Evolutionary conservation across 2,329 filamentous ascomycete species (phyloP), one percentile per base, ranked within the genome.

Genomic region (Fusarium coicis): DNA sequence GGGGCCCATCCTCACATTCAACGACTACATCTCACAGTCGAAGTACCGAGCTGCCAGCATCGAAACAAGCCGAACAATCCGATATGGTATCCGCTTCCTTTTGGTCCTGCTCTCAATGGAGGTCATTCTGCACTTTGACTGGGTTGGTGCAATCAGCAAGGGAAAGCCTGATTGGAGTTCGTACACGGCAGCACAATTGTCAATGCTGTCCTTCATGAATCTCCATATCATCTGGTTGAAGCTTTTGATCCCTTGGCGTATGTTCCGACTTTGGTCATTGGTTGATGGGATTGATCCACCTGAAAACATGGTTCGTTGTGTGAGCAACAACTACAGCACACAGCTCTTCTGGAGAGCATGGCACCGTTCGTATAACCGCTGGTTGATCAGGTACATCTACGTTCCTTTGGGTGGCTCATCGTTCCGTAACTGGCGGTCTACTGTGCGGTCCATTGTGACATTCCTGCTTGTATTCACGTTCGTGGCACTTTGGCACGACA

Each of bases 181-280:
- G 30, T 98, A 98, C 84, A 93, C 94, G 0, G 92, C 96, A 0
- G 92, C 93, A 49, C 94, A 99, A 81, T 90, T 99, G 47, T 93
- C 91, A 79, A 91, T 99, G 85, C 88, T 99, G 18, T 96, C 94
- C 42, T 98, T 93, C 85, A 97, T 98, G 86, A 98, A 98, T 82
- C 91, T 99, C 18, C 94, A 97, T 84, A 91, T 98, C 80, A 97
- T 99, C 81, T 99, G 97, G 97, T 88, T 99, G 52, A 99, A 99
- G 81, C 90, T 99, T 3, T 90, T 99, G 9, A 90, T 99, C 12
- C 96, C 96, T 2, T 99, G 96, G 95, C 93, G 96, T n/a, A 92
- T 98, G 81, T 98, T 98, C 89, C 93, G 97, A 9, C 90, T 99
- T n/a, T 99, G 96, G 96, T 88, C 94, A 0, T 88, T 99, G 8